phyloP scores from a whole-genome alignment of 2,329 filamentous ascomycete species.

The Emydomyces testavorans region DNA sequence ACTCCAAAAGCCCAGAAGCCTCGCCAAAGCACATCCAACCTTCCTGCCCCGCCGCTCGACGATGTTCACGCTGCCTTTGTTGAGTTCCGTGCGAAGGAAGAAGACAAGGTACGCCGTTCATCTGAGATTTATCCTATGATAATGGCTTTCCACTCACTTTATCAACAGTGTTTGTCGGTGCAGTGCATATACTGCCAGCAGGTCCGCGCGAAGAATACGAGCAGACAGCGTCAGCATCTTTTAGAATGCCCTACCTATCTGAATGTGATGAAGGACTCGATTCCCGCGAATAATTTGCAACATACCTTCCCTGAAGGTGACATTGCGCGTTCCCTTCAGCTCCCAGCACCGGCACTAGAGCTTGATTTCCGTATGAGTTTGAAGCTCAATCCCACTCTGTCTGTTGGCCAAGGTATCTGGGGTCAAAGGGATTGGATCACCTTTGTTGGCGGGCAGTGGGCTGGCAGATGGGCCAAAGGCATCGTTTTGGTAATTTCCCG shows the following conservation, averaged over 20 bases:
- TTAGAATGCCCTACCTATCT: slow-evolving; percentile 41
- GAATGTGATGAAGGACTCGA: slow-evolving; percentile 43
- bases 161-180: slow-evolving; percentile 35
- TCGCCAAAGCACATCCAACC: slow-evolving; percentile 30
- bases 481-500: slow-evolving; percentile 37
- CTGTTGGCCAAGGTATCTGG: slow-evolving; percentile 37
- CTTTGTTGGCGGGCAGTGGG: slow-evolving; percentile 42
- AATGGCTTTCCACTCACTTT: slow-evolving; percentile 5
- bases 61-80: slow-evolving; percentile 41
- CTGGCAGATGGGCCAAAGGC: slow-evolving; percentile 42
- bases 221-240: slow-evolving; percentile 39
- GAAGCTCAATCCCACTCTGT: slow-evolving; percentile 41
- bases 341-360: slow-evolving; percentile 39
- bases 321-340: slow-evolving; percentile 37
- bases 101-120: slow-evolving; percentile 31
- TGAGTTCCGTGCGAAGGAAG: slow-evolving; percentile 38
- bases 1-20: slow-evolving; percentile 28
- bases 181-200: slow-evolving; percentile 43
- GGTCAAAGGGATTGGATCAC: slow-evolving; percentile 43
- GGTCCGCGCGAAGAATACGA: slow-evolving; percentile 41
- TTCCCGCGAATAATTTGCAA: slow-evolving; percentile 41
- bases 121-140: slow-evolving; percentile 3
- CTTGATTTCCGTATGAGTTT: slow-evolving; percentile 45
- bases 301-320: slow-evolving; percentile 42
- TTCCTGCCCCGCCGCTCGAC: slow-evolving; percentile 39